Evolutionary conservation across 352 stramenopile species (phyloP), one percentile per base, ranked within the genome.

Genomic region (Globisporangium solare): DNA sequence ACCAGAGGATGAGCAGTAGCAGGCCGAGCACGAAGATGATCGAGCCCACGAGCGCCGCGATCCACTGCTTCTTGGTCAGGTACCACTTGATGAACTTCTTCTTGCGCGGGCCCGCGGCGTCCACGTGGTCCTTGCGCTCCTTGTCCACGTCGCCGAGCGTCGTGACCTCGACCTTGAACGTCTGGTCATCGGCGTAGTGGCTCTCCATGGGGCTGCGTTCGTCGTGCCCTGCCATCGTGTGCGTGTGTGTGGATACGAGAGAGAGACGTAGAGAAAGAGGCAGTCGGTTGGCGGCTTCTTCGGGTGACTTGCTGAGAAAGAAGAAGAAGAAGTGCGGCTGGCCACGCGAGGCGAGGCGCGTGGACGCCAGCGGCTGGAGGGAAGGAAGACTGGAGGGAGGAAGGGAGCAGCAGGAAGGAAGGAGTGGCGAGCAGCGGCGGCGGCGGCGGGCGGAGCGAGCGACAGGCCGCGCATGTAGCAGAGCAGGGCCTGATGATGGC

Each of bases 1-100:
- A 70, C 64, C 79, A 88, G 20, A 88, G 54, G 50, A 88, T 70
- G 51, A 91, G 49, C 31, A 91, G 61, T 42, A 84, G 58, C 22
- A 86, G 66, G 4, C 55, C 63, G 46, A 86, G 6, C 7, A 74
- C 52, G 20, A 73, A 41, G 41, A 89, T 12, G 21, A 86, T 58
- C 4, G 68, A 64, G 15, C 45, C 69, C 1, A 74, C 53, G 51
- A 90, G 68, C 7, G 76, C 56, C 3, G 62, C 45, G 43, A 83
- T 68, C 45, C 76, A 80, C 64, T 83, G 67, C 59, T 67, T 73
- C 63, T 74, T 82, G 40, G 67, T 75, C 63, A 88, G 61, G 35
- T 53, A 61, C 76, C 74, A 89, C 43, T 59, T 73, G 54, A 86
- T 53, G 51, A 86, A 87, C 46, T 51, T 51, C 58, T 70, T 68